A percentile compares a stretch with the other conserved stretches of the same genome.
phyloP scores from a whole-genome alignment of 805 yeast genomes.

The Lipomyces lipofer region DNA sequence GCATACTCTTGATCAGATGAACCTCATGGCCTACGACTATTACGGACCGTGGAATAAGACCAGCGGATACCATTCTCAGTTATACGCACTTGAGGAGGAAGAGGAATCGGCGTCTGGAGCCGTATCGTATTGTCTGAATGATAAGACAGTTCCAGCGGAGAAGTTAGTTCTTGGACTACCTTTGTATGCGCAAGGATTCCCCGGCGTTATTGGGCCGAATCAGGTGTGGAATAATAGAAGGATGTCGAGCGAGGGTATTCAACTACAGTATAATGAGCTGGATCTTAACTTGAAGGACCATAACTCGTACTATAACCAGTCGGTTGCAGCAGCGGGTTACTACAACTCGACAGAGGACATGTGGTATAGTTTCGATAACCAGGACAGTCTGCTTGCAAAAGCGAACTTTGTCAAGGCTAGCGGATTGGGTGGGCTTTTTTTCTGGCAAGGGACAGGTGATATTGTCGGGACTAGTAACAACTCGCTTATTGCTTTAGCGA shows the following conservation, averaged over 20 bases:
- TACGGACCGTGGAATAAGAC: constrained; percentile 71
- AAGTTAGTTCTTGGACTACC: constrained; percentile 85
- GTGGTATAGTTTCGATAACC: constrained; percentile 67
- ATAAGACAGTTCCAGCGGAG: constrained; percentile 44
- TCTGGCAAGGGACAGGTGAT: constrained; percentile 56
- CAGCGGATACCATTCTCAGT: constrained; percentile 70
- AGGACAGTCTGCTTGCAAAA: constrained; percentile 54
- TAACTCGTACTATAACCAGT: constrained; percentile 49
- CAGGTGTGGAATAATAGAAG: constrained; percentile 46
- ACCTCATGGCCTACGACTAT: constrained; percentile 88
- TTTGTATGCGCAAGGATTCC: constrained; percentile 65
- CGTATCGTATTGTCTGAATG: constrained; percentile 45
- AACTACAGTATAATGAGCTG: constrained; percentile 53
- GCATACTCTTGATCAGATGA: constrained; percentile 36
- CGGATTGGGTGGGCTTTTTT: constrained; percentile 77
- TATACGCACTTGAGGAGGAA: constrained; percentile 50
- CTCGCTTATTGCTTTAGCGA: no score
- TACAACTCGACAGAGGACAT: constrained; percentile 44
- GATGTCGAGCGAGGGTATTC: constrained; percentile 49
- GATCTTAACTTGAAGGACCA: constrained; percentile 44
- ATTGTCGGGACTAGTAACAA: constrained; percentile 10
- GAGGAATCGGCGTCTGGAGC: constrained; percentile 46
- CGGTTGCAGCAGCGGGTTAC: constrained; percentile 56
- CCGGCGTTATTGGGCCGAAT: constrained; percentile 47
- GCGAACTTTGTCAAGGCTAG: constrained; percentile 53